These are phyloP conservation scores for Flaveria sonorensis DNA, from an alignment of 129 eudicot species.

Conservation along the genomic window DNA sequence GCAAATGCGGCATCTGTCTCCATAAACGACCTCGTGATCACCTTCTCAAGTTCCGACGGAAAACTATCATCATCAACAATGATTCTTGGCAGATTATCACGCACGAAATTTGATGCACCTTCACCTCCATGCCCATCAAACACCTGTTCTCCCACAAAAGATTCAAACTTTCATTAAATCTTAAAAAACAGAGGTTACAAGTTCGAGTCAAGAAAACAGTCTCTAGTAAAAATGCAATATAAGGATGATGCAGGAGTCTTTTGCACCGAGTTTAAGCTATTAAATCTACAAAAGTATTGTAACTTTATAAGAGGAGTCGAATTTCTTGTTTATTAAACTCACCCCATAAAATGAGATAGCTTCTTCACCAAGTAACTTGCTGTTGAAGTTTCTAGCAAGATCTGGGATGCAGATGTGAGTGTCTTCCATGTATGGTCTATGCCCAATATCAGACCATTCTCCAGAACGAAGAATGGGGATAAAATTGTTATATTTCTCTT, in stretches of 20 bases:
- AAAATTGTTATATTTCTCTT: slow-evolving; percentile 49
- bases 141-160: slow-evolving; percentile 49
- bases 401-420: slow-evolving; percentile 83
- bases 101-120: slow-evolving; percentile 84
- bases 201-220: too few species aligned
- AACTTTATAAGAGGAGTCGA: background rate
- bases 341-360: slow-evolving; percentile 90
- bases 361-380: slow-evolving; percentile 52
- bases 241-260: too few species aligned
- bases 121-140: slow-evolving; percentile 98
- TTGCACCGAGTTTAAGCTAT: too few species aligned
- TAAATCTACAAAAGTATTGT: too few species aligned
- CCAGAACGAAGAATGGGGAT: slow-evolving; percentile 80
- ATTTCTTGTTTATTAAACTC: slow-evolving; percentile 37
- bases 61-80: slow-evolving; percentile 88
- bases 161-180: background rate
- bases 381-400: slow-evolving; percentile 66
- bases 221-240: too few species aligned
- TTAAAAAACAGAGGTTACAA: background rate
- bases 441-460: slow-evolving; percentile 90
- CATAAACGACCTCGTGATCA: slow-evolving; percentile 72
- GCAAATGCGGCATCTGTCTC: slow-evolving; percentile 89
- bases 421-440: slow-evolving; percentile 83
- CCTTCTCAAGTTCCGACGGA: slow-evolving; percentile 86
- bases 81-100: slow-evolving; percentile 80